Evolutionary conservation across 352 stramenopile species (phyloP).

Genomic region (Pythium graminicola): DNA sequence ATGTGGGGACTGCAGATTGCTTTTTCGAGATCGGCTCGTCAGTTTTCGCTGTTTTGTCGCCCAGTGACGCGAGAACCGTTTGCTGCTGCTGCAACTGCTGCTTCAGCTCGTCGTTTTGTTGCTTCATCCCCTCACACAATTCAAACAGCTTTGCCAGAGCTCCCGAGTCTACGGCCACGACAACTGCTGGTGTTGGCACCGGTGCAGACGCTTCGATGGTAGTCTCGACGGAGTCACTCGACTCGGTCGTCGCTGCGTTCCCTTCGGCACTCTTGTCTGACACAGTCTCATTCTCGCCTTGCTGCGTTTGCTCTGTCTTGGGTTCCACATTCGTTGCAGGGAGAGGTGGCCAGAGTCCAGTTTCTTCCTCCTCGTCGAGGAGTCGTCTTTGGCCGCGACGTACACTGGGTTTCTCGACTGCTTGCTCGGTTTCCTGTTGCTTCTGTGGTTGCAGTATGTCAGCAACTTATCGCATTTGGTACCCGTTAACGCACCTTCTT

Average conservation of each 20-base stretch:
- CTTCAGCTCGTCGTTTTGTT: slow-evolving; percentile 55
- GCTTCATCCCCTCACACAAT: slow-evolving; percentile 49
- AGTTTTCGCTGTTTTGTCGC: too few species aligned
- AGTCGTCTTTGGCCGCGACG: not conserved
- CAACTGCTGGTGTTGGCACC: not conserved
- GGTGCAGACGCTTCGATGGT: not conserved
- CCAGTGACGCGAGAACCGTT: slow-evolving; percentile 32
- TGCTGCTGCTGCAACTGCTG: slow-evolving; percentile 41
- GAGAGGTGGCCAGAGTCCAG: slow-evolving; percentile 7
- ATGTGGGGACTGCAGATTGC: too few species aligned
- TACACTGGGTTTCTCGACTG: not conserved
- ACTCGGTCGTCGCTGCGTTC: not conserved
- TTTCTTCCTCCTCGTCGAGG: not conserved
- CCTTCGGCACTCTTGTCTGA: too few species aligned
- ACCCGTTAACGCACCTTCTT: slow-evolving; percentile 32
- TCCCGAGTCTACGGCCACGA: slow-evolving; percentile 16
- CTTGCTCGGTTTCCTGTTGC: not conserved
- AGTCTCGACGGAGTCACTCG: not conserved
- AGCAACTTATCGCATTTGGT: not conserved
- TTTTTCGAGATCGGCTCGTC: not conserved
- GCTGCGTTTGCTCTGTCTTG: not conserved
- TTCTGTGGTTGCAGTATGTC: not conserved
- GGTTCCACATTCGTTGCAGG: not conserved
- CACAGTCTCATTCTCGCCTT: too few species aligned
- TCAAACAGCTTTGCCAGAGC: slow-evolving; percentile 43